Evolutionary conservation across 108 stramenopile genomes (phyloP).

Genomic region (Fragilaria crotonensis): DNA sequence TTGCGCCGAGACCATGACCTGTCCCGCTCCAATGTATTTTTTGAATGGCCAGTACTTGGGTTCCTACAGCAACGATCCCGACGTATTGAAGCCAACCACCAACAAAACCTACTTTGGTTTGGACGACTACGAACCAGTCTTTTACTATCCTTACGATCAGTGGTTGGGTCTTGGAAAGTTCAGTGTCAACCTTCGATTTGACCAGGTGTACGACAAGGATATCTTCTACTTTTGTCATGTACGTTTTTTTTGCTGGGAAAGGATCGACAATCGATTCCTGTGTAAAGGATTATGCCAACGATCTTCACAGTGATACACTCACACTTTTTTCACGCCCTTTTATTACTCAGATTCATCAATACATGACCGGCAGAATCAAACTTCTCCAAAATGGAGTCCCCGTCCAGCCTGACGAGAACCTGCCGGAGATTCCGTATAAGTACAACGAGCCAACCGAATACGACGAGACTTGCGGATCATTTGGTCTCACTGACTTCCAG

Average conservation of each 20-base stretch:
- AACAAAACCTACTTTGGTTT: conserved; percentile 64
- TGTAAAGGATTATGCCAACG: background rate
- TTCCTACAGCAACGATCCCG: conserved; percentile 34
- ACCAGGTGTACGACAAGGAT: conserved; percentile 44
- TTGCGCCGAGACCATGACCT: conserved; percentile 32
- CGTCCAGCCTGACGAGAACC: conserved; percentile 14
- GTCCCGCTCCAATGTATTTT: conserved; percentile 82
- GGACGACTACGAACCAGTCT: conserved; percentile 75
- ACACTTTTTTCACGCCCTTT: background rate
- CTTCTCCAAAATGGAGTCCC: conserved; percentile 44
- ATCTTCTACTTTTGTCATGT: conserved; percentile 93
- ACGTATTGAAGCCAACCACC: conserved; percentile 9
- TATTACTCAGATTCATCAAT: conserved; percentile 41
- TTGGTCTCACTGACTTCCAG: conserved; percentile 33
- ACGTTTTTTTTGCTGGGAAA: conserved; percentile 15
- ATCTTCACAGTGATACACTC: background rate
- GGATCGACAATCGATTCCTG: too few relatives aligned
- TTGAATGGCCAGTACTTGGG: conserved; percentile 49
- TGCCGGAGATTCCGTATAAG: conserved; percentile 43
- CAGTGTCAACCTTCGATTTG: conserved; percentile 49
- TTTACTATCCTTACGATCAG: conserved; percentile 62
- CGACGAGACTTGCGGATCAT: conserved; percentile 72
- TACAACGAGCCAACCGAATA: conserved; percentile 33
- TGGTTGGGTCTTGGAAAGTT: conserved; percentile 60
- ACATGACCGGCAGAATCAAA: conserved; percentile 68